Evolutionary conservation across 352 stramenopile genomes (phyloP), one percentile per base, ranked within the genome.

Genomic region (Proteromonas lacertae): DNA sequence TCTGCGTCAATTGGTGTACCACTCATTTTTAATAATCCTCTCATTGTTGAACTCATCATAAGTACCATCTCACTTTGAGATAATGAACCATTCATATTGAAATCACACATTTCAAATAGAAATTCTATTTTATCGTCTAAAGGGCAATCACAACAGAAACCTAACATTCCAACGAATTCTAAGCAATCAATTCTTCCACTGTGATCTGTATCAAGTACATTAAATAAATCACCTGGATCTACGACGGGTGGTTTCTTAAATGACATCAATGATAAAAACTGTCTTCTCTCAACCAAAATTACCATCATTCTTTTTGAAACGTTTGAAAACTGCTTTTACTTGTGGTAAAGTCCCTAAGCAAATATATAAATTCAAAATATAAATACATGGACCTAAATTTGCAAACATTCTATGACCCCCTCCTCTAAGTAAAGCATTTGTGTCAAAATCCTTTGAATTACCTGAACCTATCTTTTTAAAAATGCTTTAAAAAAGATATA

Each of bases 51-150:
- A 19, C 47, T 37, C 36, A 59, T 55, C 52, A 59, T 59, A 10
- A 59, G 26, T 10, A 50, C 45, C 13, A 59, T 25, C 35, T 59
- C 52, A 2, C 18, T 37, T 13, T 34, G 9, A 8, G 37, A 50
- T 13, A 59, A 39, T 8, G 33, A 13, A 2, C 44, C 43, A 25
- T 60, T 59, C 2, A 59, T 25, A 33, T 59, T 59, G 23, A 59
- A 59, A 38, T 59, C 52, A 30, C 53, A 55, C 0, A 59, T 43
- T 41, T 59, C 52, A 32, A 59, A 59, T 25, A 37, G 48, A 28
- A 59, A 60, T 21, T 40, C 22, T 9, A 32, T 29, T 38, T 59
- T 59, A n/a, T 53, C 41, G 28, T 55, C 46, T 35, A 59, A 59
- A 10, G 35, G 28, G 2, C 30, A 44, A 5, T 33, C 2, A 32